Evolutionary conservation across 2,329 filamentous ascomycete genomes (phyloP).

Genomic region (Didymella lethalis): DNA sequence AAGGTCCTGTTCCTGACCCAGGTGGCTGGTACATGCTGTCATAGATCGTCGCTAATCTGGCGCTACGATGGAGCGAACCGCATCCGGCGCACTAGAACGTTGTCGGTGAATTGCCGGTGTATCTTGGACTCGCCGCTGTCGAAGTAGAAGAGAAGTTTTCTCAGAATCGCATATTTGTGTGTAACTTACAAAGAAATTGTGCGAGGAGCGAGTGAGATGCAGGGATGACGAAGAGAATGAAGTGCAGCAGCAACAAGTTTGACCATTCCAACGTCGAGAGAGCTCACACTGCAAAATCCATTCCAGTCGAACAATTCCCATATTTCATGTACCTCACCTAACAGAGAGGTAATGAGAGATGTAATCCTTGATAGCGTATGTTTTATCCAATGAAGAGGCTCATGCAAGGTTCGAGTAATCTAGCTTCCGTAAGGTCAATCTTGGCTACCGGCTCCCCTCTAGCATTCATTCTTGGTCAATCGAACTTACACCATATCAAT

Average conservation of each 20-base stretch:
- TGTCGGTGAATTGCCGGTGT: constrained; percentile 1
- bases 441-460: not conserved
- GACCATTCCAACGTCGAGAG: too few species aligned
- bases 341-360: not conserved
- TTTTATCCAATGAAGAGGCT: not conserved
- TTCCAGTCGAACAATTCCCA: not conserved
- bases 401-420: not conserved
- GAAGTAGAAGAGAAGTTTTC: too few species aligned
- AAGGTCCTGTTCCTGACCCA: constrained; percentile 16
- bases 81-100: not conserved
- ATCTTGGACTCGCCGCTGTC: too few species aligned
- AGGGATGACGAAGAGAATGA: too few species aligned
- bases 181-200: too few species aligned
- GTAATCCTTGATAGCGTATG: not conserved
- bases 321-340: not conserved
- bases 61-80: constrained; percentile 1
- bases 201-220: too few species aligned
- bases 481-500: not conserved
- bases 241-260: too few species aligned
- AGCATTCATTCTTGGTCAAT: not conserved
- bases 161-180: too few species aligned
- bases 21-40: constrained; percentile 40
- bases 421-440: not conserved
- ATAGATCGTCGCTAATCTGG: constrained; percentile 44
- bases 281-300: not conserved